Conservation (phyloP, 2,329 filamentous ascomycete genomes). For the Coniochaeta prunicola region DNA sequence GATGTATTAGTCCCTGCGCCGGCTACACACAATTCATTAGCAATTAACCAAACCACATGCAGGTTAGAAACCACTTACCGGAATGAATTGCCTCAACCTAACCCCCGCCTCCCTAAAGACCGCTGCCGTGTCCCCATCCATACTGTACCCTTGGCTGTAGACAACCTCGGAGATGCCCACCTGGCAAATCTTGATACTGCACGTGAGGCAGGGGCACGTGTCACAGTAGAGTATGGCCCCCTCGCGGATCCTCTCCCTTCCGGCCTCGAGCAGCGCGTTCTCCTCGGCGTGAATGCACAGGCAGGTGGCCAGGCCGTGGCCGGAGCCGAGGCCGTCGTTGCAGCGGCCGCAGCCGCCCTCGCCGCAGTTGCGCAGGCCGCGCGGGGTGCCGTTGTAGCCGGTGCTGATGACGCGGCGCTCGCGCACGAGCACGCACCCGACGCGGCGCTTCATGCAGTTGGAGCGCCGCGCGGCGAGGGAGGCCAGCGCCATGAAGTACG, state of each 20-base stretch:
- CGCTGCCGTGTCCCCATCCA: slow-evolving; percentile 77
- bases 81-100: slow-evolving; percentile 77
- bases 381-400: slow-evolving; percentile 95
- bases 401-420: slow-evolving; percentile 86
- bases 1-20: slow-evolving; percentile 55
- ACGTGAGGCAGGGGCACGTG: slow-evolving; percentile 94
- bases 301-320: slow-evolving; percentile 74
- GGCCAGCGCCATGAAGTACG: slow-evolving; percentile 97
- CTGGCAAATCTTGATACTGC: slow-evolving; percentile 97
- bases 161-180: slow-evolving; percentile 95
- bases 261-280: slow-evolving; percentile 91
- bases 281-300: slow-evolving; percentile 98
- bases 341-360: slow-evolving; percentile 87
- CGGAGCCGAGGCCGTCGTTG: slow-evolving; percentile 65
- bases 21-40: slow-evolving; percentile 34
- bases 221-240: slow-evolving; percentile 86
- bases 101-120: slow-evolving; percentile 83
- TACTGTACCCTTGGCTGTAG: slow-evolving; percentile 88
- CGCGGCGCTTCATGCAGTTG: slow-evolving; percentile 97
- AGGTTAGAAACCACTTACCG: slow-evolving; percentile 46
- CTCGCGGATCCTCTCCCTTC: slow-evolving; percentile 78
- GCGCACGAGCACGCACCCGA: slow-evolving; percentile 86
- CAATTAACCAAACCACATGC: not conserved
- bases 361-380: slow-evolving; percentile 81
- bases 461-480: slow-evolving; percentile 81